These are phyloP conservation scores for Acanthamoeba lenticulata DNA, from an alignment of 208 protist genomes.

Conservation along the genomic window DNA sequence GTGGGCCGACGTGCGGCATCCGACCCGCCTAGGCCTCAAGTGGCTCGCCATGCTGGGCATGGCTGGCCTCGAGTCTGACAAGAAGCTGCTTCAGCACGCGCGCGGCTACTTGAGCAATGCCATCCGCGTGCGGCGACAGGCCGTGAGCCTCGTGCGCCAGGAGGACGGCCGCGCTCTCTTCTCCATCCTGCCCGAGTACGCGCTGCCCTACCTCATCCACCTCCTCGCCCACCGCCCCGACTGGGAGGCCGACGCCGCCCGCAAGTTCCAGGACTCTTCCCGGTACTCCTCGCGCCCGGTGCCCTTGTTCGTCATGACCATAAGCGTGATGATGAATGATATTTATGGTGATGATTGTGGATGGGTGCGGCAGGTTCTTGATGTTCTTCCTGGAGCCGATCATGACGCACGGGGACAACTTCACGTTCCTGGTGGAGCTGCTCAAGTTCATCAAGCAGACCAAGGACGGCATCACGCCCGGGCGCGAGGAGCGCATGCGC, in stretches of 20 bases:
- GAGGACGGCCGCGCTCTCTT: neutral
- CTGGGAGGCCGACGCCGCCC: neutral
- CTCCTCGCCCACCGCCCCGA: constrained; percentile 14
- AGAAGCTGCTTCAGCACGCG: neutral
- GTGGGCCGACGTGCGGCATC: constrained; percentile 10
- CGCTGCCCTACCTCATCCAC: constrained; percentile 51
- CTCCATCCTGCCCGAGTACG: constrained; percentile 52
- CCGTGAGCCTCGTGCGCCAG: neutral
- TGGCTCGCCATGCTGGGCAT: constrained; percentile 30
- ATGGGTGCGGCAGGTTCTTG: neutral
- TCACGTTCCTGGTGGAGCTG: constrained; percentile 44
- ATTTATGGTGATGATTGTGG: too few species aligned
- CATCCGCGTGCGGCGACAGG: constrained; percentile 41
- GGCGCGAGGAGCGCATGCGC: constrained; percentile 21
- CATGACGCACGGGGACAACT: constrained; percentile 54
- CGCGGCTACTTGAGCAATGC: neutral
- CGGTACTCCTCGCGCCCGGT: too few species aligned
- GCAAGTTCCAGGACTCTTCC: constrained; percentile 23
- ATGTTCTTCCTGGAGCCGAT: constrained; percentile 64
- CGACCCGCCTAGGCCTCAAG: constrained; percentile 6
- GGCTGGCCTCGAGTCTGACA: neutral
- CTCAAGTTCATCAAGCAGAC: constrained; percentile 63
- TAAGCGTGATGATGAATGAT: too few species aligned
- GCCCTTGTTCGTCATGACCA: too few species aligned
- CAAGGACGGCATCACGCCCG: constrained; percentile 10